These are phyloP conservation scores for Rosa persica DNA, from an alignment of 306 rosid species.

Conservation along the genomic window DNA sequence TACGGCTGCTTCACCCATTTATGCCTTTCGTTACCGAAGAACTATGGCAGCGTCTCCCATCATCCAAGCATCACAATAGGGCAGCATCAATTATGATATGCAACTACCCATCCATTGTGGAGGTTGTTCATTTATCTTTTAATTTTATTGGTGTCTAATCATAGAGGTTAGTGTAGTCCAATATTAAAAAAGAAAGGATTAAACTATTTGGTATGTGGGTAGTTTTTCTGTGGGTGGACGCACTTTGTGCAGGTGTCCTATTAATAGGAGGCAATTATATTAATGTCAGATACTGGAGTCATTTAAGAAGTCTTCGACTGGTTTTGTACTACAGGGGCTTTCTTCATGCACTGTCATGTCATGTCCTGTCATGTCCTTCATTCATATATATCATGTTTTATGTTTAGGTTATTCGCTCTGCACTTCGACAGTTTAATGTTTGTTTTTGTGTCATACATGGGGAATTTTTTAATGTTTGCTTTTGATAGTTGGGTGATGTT, in stretches of 20 bases:
- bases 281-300: background rate
- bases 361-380: background rate
- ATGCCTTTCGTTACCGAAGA: conserved; percentile 98
- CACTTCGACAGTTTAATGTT: background rate
- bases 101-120: conserved; percentile 62
- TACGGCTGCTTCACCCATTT: conserved; percentile 94
- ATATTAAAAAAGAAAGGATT: background rate
- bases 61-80: conserved; percentile 46
- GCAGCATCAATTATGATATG: conserved; percentile 78
- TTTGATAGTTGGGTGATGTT: background rate
- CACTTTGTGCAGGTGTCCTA: background rate
- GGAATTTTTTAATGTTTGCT: background rate
- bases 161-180: conserved; percentile 50
- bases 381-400: background rate
- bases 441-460: background rate
- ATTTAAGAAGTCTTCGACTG: background rate
- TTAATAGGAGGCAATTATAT: background rate
- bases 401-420: background rate
- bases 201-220: background rate
- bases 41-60: conserved; percentile 98
- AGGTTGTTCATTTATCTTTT: conserved; percentile 47
- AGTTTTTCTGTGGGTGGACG: background rate
- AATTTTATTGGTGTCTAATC: background rate
- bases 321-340: background rate
- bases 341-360: background rate